These are phyloP conservation scores for Lathyrus sativus DNA, from an alignment of 306 rosid genomes.

Conservation along the genomic window DNA sequence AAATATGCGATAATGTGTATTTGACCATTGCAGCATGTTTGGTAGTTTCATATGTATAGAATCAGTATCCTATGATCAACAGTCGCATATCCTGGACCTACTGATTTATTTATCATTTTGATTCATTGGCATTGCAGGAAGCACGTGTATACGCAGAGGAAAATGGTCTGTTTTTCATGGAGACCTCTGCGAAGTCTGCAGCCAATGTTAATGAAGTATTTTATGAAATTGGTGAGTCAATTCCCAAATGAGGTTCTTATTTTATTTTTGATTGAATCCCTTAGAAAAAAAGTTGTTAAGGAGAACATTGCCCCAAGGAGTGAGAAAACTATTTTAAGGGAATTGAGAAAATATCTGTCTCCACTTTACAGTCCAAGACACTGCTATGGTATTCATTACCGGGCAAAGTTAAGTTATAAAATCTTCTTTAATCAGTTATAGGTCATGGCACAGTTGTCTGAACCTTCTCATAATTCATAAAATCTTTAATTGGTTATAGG, in stretches of 20 bases:
- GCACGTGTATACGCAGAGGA: conserved; percentile 63
- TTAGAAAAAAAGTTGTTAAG: background rate
- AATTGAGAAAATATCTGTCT: conserved; percentile 22
- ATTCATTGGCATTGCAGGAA: conserved; percentile 47
- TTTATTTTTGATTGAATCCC: conserved; percentile 9
- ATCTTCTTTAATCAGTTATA: conserved; percentile 14
- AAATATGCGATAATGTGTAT: conserved; percentile 16
- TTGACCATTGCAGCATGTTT: conserved; percentile 19
- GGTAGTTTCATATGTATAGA: background rate
- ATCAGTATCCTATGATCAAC: background rate
- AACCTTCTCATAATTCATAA: background rate
- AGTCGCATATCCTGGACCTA: background rate
- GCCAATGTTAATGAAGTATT: conserved; percentile 63
- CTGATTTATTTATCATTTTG: conserved; percentile 27
- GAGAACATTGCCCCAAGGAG: background rate
- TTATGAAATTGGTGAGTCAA: conserved; percentile 57
- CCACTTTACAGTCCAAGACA: conserved; percentile 13
- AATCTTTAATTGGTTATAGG: background rate
- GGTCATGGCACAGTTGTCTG: background rate
- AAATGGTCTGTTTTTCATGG: conserved; percentile 64
- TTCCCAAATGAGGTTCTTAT: conserved; percentile 23
- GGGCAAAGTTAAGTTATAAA: conserved; percentile 13
- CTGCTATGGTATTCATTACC: background rate
- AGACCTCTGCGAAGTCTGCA: conserved; percentile 69
- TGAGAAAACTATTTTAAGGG: background rate